phyloP scores from a whole-genome alignment of 2,329 filamentous ascomycete species.

The Parascedosporium putredinis region DNA sequence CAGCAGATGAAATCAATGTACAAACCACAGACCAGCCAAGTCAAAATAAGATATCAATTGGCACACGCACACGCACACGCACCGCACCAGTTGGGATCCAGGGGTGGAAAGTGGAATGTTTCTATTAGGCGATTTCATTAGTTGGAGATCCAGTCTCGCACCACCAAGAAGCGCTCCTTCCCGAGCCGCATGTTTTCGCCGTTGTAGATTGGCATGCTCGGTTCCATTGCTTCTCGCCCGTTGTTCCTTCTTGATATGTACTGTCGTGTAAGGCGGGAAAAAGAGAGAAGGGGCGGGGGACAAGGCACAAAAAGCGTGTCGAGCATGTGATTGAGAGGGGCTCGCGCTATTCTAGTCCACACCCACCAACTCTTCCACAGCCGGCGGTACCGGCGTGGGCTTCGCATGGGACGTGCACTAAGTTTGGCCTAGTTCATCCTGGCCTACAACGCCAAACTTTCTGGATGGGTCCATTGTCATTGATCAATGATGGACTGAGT shows the following conservation, averaged over 20 bases:
- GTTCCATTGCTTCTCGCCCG: no score
- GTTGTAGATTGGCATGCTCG: no score
- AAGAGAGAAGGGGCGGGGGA: not conserved
- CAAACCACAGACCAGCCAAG: no score
- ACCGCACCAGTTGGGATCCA: no score
- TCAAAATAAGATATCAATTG: no score
- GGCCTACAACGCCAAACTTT: no score
- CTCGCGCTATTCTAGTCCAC: not conserved
- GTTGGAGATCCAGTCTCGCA: not conserved
- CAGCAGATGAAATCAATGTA: not conserved
- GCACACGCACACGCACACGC: no score
- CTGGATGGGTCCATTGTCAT: no score
- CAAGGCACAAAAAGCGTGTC: not conserved
- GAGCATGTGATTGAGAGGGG: conserved; percentile 5
- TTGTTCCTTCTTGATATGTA: no score
- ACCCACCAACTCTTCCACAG: no score
- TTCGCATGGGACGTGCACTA: not conserved
- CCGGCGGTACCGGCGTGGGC: no score
- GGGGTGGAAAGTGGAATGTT: not conserved
- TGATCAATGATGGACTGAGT: no score
- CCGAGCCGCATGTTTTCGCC: not conserved
- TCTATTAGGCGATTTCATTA: not conserved
- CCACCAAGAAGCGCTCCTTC: not conserved
- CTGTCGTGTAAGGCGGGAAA: not conserved
- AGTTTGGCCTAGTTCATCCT: not conserved